phyloP scores from a whole-genome alignment of 1,139 yeast genomes.

The Sugiyamaella xylanicola region DNA sequence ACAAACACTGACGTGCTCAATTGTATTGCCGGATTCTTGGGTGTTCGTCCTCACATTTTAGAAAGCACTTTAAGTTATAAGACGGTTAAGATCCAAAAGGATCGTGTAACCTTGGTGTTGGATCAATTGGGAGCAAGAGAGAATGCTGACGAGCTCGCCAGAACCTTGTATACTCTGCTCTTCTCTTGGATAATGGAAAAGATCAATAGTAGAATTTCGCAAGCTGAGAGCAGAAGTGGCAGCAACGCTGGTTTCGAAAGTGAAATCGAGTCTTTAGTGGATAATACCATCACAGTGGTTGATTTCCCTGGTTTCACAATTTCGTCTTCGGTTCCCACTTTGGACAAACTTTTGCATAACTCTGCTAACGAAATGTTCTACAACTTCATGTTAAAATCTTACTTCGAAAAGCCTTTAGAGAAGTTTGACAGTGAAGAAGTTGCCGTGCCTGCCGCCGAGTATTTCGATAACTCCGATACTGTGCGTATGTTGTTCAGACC shows the following conservation, averaged over 20 bases:
- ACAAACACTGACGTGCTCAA: constrained; percentile 43
- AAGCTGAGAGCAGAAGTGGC: constrained; percentile 29
- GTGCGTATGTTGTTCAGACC: constrained; percentile 44
- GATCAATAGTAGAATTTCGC: constrained; percentile 43
- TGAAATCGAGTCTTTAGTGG: constrained; percentile 36
- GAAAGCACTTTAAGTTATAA: constrained; percentile 45
- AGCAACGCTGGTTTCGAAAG: constrained; percentile 5
- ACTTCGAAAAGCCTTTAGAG: constrained; percentile 44
- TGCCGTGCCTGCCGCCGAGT: constrained; percentile 42
- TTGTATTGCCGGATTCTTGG: constrained; percentile 45
- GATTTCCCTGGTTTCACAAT: constrained; percentile 49
- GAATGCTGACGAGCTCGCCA: constrained; percentile 48
- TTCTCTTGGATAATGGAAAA: constrained; percentile 47
- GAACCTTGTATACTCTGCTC: constrained; percentile 47
- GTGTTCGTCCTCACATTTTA: constrained; percentile 45
- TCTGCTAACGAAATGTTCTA: constrained; percentile 48
- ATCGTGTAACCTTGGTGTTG: constrained; percentile 47
- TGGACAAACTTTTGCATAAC: constrained; percentile 46
- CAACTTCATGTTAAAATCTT: constrained; percentile 43
- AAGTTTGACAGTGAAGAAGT: constrained; percentile 46
- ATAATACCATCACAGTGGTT: constrained; percentile 43
- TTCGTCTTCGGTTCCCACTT: constrained; percentile 41
- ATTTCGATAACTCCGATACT: constrained; percentile 47
- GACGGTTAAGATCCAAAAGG: constrained; percentile 44
- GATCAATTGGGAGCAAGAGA: constrained; percentile 48